Base-by-base conservation (phyloP, 148 eudicot genomes). In the Vaccinium darrowii region DNA sequence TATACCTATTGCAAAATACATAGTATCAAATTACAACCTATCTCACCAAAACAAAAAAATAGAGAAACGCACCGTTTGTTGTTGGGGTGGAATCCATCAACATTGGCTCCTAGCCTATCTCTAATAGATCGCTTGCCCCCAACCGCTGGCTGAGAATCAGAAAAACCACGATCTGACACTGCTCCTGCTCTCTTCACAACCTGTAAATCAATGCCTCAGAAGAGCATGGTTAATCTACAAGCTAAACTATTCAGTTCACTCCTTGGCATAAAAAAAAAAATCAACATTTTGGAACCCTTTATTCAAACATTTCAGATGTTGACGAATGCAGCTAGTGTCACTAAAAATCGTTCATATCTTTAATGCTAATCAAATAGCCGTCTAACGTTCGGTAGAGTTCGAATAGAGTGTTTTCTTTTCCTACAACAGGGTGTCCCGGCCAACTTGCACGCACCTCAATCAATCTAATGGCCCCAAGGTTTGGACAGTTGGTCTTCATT, bases 181-280 rank as follows among this genome's bases (percentile, higher is more conserved):
- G 87, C 82, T 60, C 93, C 93, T 30, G 84, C 87, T 85, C 93
- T 94, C 89, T 92, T 92, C 72, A 96, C 95, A 82, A 93, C 99
- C 98, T 93, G 84, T 73, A 80, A 73, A 79, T 81, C 79, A 36
- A 76, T 50, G n/a, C 81, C 78, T 77, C 33, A n/a, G n/a, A 80
- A 78, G 74, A 58, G 27, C 73, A 72, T 54, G 10, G 49, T 8
- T 30, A 51, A 18, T 58, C 12, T 15, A 54, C 13, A 63, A 27
- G 82, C 50, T 52, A 77, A 7, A 16, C 65, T 51, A 6, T 7
- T 78, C 23, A 4, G 47, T 25, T 43, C 49, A 56, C 39, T 58
- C 53, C 18, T 25, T 65, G 67, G 4, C 25, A 51, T 63, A 19
- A 47, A 77, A 21, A 77, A 21, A 60, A 83, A 81, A 25, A 15